Evolutionary conservation across 78 protist species (phyloP).

Genomic region (Paratrimastix pyriformis): DNA sequence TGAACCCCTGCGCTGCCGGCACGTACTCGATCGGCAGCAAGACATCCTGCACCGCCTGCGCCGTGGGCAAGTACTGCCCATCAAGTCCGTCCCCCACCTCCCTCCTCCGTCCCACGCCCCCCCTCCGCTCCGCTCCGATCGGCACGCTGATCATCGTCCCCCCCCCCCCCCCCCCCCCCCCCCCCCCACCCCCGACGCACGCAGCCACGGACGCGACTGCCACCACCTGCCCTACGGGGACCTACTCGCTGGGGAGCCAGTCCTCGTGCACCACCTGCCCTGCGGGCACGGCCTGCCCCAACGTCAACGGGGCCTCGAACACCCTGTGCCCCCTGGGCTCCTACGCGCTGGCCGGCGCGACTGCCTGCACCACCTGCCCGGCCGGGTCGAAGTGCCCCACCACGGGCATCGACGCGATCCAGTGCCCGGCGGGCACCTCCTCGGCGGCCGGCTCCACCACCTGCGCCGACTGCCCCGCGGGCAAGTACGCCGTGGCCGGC

Average conservation of each 20-base stretch:
- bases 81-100: too few relatives aligned
- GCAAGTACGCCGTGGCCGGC: too few relatives aligned
- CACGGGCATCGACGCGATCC: background rate
- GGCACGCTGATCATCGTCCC: too few relatives aligned
- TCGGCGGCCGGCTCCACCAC: too few relatives aligned
- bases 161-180: too few relatives aligned
- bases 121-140: too few relatives aligned
- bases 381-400: conserved; percentile 9
- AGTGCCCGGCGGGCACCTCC: background rate
- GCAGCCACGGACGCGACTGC: too few relatives aligned
- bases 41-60: conserved; percentile 28
- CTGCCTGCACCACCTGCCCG: background rate
- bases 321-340: background rate
- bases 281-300: conserved; percentile 11
- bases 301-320: background rate
- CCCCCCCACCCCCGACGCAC: too few relatives aligned
- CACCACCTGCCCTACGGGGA: background rate
- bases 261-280: conserved; percentile 13
- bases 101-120: too few relatives aligned
- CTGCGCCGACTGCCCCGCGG: too few relatives aligned
- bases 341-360: background rate
- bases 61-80: conserved; percentile 39
- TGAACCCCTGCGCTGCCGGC: background rate
- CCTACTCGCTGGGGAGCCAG: background rate
- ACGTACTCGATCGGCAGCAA: conserved; percentile 3